Percentiles rank a stretch among this genome's conserved stretches.
Evolutionary conservation across 2,329 filamentous ascomycete species (phyloP).

Genomic region (Penicillium sp.): DNA sequence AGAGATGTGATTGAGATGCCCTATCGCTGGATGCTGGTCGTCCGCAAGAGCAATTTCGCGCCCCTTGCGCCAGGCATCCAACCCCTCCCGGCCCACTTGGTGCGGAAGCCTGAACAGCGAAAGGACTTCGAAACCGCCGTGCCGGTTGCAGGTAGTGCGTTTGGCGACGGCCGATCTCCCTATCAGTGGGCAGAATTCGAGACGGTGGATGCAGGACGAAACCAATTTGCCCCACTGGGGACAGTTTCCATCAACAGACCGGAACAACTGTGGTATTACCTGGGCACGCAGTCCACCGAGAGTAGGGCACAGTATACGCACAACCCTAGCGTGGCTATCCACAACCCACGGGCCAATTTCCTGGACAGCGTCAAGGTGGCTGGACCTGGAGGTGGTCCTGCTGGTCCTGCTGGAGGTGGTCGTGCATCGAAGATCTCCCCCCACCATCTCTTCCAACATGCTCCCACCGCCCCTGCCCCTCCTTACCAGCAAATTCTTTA

Average conservation of each 20-base stretch:
- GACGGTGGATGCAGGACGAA: constrained; percentile 57
- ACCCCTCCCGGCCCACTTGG: constrained; percentile 52
- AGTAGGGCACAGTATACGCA: constrained; percentile 90
- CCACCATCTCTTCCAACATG: constrained; percentile 30
- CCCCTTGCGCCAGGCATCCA: constrained; percentile 51
- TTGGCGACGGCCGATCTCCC: constrained; percentile 60
- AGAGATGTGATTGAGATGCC: constrained; percentile 65
- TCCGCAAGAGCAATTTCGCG: constrained; percentile 54
- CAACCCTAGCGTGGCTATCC: constrained; percentile 60
- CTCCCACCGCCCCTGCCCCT: constrained; percentile 31
- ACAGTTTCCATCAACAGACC: constrained; percentile 74
- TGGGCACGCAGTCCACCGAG: constrained; percentile 85
- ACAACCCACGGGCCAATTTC: constrained; percentile 56
- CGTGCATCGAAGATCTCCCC: constrained; percentile 34
- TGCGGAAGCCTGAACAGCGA: constrained; percentile 55
- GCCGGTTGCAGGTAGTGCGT: constrained; percentile 68
- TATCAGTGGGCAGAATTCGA: constrained; percentile 82
- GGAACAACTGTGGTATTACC: constrained; percentile 84
- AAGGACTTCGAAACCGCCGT: constrained; percentile 64
- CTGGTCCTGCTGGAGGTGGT: constrained; percentile 26
- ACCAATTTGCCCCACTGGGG: constrained; percentile 63
- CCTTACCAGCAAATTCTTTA: constrained; percentile 32
- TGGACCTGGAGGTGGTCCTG: too few species aligned
- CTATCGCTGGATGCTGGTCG: constrained; percentile 54
- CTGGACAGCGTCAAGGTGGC: constrained; percentile 50